Evolutionary conservation across 208 protist genomes (phyloP), one percentile per base, ranked within the genome.

Genomic region (Crithidia mellificae): DNA sequence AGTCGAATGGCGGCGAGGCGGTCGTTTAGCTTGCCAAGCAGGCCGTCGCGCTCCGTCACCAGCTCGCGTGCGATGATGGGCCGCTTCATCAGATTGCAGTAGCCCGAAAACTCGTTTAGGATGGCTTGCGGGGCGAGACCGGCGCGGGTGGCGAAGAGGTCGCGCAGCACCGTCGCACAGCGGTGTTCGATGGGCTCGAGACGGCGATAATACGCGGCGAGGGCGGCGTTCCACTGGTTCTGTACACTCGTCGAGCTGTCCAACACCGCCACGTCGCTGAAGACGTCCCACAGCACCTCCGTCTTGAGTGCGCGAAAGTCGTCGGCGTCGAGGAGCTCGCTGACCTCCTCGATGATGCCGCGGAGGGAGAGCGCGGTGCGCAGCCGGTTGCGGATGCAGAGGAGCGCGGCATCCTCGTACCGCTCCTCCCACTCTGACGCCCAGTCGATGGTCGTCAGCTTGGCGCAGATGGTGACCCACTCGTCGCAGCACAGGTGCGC

Each of bases 21-120:
- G 61, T 97, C 91, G 65, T 94, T 94, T 32, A 97, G 77, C 62
- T 96, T 96, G 1, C 90, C 80, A 5, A 97, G 77, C 15, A 97
- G 75, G 1, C 71, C 75, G 15, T 95, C 90, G 11, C 93, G 85
- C 75, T 97, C 93, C 12, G 58, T 75, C 11, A 90, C 73, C n/a
- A 97, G 80, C 75, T 95, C 90, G 67, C 88, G 87, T n/a, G 84
- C 68, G 47, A 97, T 80, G 66, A 93, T 88, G 25, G 91, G 89
- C 20, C 90, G 85, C 58, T 88, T 87, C 72, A 96, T 83, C 47
- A 97, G 77, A 53, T 96, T 77, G 22, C 77, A 74, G 70, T 92
- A 97, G 59, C 82, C 81, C 12, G 81, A 70, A 39, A 96, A 96
- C 61, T 94, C 85, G 66, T 83, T 84, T 12, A 98, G 77, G 20